A percentile compares a stretch with the other conserved stretches of the same genome.
These are phyloP conservation scores for Pythium insidiosum DNA, from an alignment of 352 stramenopile genomes.

Conservation along the genomic window DNA sequence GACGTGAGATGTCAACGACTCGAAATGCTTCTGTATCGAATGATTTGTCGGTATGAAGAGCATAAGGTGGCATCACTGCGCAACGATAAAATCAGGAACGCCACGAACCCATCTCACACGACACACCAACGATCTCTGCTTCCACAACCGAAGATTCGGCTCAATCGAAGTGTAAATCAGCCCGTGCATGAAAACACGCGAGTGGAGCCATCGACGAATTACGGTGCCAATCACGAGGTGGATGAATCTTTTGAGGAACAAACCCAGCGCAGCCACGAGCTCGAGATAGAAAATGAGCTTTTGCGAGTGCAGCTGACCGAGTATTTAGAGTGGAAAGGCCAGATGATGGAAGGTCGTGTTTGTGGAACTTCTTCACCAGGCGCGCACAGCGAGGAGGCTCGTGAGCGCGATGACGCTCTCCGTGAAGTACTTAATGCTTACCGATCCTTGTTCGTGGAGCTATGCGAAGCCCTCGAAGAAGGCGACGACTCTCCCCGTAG, in stretches of 20 bases:
- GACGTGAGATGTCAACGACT: conserved; percentile 61
- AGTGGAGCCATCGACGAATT: too few relatives aligned
- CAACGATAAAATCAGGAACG: too few relatives aligned
- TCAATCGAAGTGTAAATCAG: conserved; percentile 9
- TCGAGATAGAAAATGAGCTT: conserved; percentile 61
- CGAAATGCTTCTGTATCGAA: conserved; percentile 79
- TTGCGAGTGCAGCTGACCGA: conserved; percentile 62
- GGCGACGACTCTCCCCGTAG: conserved; percentile 32
- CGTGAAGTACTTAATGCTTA: conserved; percentile 63
- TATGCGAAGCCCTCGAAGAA: conserved; percentile 42
- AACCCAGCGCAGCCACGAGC: conserved; percentile 26
- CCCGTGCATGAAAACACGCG: too few relatives aligned
- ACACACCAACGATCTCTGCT: conserved; percentile 23
- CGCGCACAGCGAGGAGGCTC: conserved; percentile 13
- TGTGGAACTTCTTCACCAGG: too few relatives aligned
- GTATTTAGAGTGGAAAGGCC: conserved; percentile 60
- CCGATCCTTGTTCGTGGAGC: conserved; percentile 51
- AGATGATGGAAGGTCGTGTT: too few relatives aligned
- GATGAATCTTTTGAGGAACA: conserved; percentile 56
- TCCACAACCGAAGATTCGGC: conserved; percentile 38
- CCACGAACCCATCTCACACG: conserved; percentile 8
- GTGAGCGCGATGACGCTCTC: conserved; percentile 32
- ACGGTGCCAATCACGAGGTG: conserved; percentile 18
- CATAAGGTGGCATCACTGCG: conserved; percentile 65
- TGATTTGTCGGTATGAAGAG: conserved; percentile 83